Percentiles rank a stretch among this genome's conserved stretches.
These are phyloP conservation scores for Phialocephala sp. DNA, from an alignment of 2,329 filamentous ascomycete genomes.

Conservation along the genomic window DNA sequence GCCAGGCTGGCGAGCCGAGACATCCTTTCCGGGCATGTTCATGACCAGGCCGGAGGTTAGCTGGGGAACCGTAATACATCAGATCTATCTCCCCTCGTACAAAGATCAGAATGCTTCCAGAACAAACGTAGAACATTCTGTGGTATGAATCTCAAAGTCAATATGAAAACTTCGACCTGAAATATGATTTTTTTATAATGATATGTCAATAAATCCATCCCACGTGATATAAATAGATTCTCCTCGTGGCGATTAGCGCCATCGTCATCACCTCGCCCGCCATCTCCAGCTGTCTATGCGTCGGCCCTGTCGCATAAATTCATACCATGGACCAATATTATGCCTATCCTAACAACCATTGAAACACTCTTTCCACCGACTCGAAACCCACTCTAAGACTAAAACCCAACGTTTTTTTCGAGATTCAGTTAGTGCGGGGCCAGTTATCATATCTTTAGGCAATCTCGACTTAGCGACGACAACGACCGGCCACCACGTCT, in stretches of 20 bases:
- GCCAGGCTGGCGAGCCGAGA: not conserved
- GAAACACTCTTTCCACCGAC: slow-evolving; percentile 26
- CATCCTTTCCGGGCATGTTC: not conserved
- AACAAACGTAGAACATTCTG: not conserved
- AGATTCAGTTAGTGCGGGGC: slow-evolving; percentile 26
- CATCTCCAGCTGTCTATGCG: slow-evolving; percentile 7
- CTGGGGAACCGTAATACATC: not conserved
- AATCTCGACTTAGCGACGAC: slow-evolving; percentile 18
- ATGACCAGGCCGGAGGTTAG: not conserved
- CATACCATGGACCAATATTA: slow-evolving; percentile 24
- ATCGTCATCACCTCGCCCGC: slow-evolving; percentile 13
- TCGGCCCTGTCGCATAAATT: slow-evolving; percentile 27
- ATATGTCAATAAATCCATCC: not conserved
- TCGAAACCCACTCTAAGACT: slow-evolving; percentile 10
- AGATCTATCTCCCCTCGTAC: not conserved
- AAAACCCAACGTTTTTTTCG: not conserved
- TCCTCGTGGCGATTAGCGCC: slow-evolving; percentile 11
- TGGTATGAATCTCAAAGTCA: not conserved
- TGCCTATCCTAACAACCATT: slow-evolving; percentile 29
- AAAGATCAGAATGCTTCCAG: not conserved
- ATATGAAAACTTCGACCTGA: not conserved
- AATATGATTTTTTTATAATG: not conserved
- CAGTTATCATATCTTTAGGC: slow-evolving; percentile 18
- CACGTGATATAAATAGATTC: slow-evolving; percentile 12
- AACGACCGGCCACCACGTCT: slow-evolving; percentile 22